Evolutionary conservation across 768 basidiomycete genomes (phyloP).

Genomic region (Chalciporus piperatus): DNA sequence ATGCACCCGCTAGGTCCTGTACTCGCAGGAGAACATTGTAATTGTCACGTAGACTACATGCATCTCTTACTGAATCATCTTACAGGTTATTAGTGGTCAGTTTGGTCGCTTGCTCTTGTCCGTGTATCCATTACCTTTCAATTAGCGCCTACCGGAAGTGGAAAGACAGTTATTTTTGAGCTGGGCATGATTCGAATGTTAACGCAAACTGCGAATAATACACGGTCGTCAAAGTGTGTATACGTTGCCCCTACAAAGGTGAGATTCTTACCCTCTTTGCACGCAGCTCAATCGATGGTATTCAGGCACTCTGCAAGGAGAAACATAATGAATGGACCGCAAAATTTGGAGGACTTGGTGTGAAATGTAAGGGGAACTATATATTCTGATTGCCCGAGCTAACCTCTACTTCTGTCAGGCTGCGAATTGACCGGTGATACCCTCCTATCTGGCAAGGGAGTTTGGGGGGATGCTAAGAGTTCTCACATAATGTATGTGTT

Average conservation of each 20-base stretch:
- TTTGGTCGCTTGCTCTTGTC: conserved; percentile 5
- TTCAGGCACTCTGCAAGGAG: conserved; percentile 85
- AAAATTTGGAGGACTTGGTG: conserved; percentile 74
- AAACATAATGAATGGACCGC: conserved; percentile 77
- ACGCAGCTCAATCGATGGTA: background rate
- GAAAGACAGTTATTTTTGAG: conserved; percentile 95
- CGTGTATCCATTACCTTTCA: conserved; percentile 2
- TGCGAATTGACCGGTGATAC: conserved; percentile 94
- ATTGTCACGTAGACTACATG: background rate
- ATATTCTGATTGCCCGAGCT: background rate
- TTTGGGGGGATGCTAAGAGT: conserved; percentile 71
- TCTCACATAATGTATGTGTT: conserved; percentile 72
- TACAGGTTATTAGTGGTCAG: conserved; percentile 70
- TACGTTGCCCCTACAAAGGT: conserved; percentile 96
- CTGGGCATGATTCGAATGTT: conserved; percentile 80
- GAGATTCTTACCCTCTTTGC: background rate
- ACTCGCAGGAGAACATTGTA: conserved; percentile 66
- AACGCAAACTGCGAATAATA: conserved; percentile 35
- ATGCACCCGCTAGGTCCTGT: conserved; percentile 45
- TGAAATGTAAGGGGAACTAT: conserved; percentile 56
- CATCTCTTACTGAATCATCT: conserved; percentile 9
- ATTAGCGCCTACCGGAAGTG: conserved; percentile 91
- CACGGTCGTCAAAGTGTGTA: conserved; percentile 60
- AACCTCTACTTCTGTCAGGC: conserved; percentile 42
- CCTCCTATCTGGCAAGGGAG: conserved; percentile 56